Conservation (phyloP, 1,284 basidiomycete species). For the Irpex sp. region DNA sequence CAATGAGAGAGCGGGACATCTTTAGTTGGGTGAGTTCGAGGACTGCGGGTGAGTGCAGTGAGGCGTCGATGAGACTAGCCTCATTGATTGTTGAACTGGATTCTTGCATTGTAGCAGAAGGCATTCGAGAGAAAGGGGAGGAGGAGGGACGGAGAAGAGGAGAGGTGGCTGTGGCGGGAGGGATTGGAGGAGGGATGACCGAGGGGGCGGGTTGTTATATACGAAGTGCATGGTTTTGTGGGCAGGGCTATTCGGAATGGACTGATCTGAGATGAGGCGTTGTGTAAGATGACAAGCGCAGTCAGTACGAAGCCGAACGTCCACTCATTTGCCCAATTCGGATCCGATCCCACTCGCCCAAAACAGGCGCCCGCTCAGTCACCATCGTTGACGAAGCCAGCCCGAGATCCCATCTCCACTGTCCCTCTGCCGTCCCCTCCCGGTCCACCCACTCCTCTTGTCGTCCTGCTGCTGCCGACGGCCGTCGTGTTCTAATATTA, state of each 20-base stretch:
- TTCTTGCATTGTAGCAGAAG: constrained; percentile 11
- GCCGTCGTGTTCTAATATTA: too few relatives aligned
- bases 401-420: neutral
- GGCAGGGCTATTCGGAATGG: neutral
- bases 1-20: constrained; percentile 53
- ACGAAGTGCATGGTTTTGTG: neutral
- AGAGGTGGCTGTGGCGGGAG: constrained; percentile 4
- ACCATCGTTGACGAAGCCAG: constrained; percentile 1
- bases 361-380: neutral
- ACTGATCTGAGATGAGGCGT: neutral
- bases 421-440: neutral
- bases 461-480: too few relatives aligned
- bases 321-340: constrained; percentile 4
- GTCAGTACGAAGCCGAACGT: neutral
- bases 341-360: constrained; percentile 11
- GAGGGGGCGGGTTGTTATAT: constrained; percentile 11
- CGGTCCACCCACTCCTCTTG: too few relatives aligned
- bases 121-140: constrained; percentile 10
- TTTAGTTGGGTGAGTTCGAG: constrained; percentile 62
- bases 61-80: constrained; percentile 59
- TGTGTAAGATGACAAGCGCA: neutral
- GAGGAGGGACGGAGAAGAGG: constrained; percentile 9
- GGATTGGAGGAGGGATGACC: neutral
- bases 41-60: constrained; percentile 57
- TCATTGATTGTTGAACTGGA: constrained; percentile 42